phyloP scores from a whole-genome alignment of 2,329 filamentous ascomycete species.

The Penicillium sp. region DNA sequence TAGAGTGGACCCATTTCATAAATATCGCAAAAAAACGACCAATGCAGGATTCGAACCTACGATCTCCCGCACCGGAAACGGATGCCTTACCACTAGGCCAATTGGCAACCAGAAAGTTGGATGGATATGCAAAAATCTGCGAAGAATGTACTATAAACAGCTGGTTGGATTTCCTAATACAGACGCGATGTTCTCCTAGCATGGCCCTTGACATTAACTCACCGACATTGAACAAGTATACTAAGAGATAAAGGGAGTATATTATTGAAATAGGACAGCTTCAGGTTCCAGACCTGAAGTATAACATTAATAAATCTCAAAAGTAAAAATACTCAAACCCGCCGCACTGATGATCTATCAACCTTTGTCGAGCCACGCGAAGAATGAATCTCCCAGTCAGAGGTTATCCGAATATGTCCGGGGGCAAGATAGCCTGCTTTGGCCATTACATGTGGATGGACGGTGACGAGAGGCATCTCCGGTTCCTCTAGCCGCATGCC shows the following conservation, averaged over 20 bases:
- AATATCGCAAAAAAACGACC: constrained; percentile 20
- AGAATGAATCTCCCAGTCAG: constrained; percentile 28
- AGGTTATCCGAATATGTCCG: constrained; percentile 24
- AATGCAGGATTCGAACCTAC: constrained; percentile 34
- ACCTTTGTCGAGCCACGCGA: constrained; percentile 22
- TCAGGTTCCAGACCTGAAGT: background rate
- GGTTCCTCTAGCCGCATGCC: constrained; percentile 12
- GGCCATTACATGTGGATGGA: constrained; percentile 10
- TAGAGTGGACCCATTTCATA: background rate
- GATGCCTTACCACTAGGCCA: constrained; percentile 34
- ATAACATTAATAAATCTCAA: background rate
- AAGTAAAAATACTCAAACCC: background rate
- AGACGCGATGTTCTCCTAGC: background rate
- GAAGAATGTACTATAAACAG: background rate
- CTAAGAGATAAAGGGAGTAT: no score
- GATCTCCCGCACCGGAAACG: constrained; percentile 33
- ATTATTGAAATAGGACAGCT: no score
- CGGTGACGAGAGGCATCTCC: constrained; percentile 16
- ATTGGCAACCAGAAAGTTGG: constrained; percentile 16
- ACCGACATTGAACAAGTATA: no score
- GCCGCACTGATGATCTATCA: constrained; percentile 17
- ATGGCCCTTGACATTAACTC: no score
- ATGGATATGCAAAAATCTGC: background rate
- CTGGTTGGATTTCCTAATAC: background rate
- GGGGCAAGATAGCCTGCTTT: constrained; percentile 20